Evolutionary conservation across 371 early-diverging fungal species (phyloP), one percentile per base, ranked within the genome.

Genomic region (Dichotomocladium elegans): DNA sequence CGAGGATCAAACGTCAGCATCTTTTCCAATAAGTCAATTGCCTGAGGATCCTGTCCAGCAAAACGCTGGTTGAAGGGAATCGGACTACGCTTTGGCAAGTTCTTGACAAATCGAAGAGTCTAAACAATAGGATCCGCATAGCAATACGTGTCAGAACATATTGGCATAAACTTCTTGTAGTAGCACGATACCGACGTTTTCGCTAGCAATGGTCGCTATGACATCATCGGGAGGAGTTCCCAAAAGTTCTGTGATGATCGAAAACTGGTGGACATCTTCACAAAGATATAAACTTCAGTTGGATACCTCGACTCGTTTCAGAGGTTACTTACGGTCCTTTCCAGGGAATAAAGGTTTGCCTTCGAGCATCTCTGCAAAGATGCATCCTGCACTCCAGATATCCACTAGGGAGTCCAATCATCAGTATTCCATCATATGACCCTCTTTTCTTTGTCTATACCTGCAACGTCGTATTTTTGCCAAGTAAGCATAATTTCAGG

Each of bases 331-430:
- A 89, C 90, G 95, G 75, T 96, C 97, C 61, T 94, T 91, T 37
- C 91, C 99, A 19, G 97, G 94, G 80, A 99, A 99, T 41, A 99
- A 64, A 15, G 99, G 97, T 69, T 90, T 92, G 62, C 93, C 92
- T 64, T 92, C 92, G 37, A 96, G 70, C 86, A 99, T 93, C 76
- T 99, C 99, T 28, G 95, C 95, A 62, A 99, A 90, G 52, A 99
- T 99, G 74, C 99, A 99, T 19, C 99, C 99, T n/a, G 96, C 82
- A 72, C 93, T 93, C 99, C 99, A 99, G 63, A 99, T 93, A 75
- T 99, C 99, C 28, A 99, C 93, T 86, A 60, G 26, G 27, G 21
- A 15, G 8, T 45, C 11, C 45, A 22, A 21, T 1, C 11, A 15
- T 42, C 42, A 30, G 17, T 34, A n/a, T 41, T 31, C 10, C 25